Base-by-base conservation (phyloP, 2,329 filamentous ascomycete species). In the Penicillium expansum region DNA sequence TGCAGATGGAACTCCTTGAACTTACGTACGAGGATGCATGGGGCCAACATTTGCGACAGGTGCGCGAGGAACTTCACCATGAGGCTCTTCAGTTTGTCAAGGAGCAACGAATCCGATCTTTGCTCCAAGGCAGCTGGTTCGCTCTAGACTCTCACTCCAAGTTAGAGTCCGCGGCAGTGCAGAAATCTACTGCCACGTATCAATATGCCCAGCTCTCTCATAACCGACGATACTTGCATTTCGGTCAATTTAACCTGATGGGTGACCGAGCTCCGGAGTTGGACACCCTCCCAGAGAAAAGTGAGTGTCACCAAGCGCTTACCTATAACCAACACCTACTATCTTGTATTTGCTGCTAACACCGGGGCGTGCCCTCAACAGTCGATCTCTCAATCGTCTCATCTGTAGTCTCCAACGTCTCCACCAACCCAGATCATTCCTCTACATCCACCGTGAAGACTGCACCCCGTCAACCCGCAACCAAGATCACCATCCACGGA, bases 61-160 rank as follows among this genome's bases (percentile, higher is more conserved):
- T 96, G n/a, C 88, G 92, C 33, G 91, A 97, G 53, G 91, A 96
- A 72, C 82, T 97, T 43, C 89, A 91, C 65, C 87, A 93, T 67
- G 94, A 99, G 74, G 92, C 93, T 11, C 78, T 97, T 52, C 91
- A 96, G 68, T 99, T 99, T 69, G 90, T 97, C 75, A 97, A 96
- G 75, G 94, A 99, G 76, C 94, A 99, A 74, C 86, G 94, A 37
- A 90, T 97, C 59, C 84, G 94, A 52, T 97, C 92, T 70, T 79
- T 99, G 38, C 82, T 97, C 4, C 84, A 91, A 64, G 94, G 94
- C 7, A 87, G 89, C 10, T 99, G 94, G 94, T 99, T 97, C 64
- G 81, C 84, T 4, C 76, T 77, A 45, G 73, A 77, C 72, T 78
- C 71, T 76, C 82, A 74, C 74, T 82, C 76, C 63, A 77, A 73